Conservation (phyloP, 2,329 filamentous ascomycete genomes). For the Paecilomyces sp. region DNA sequence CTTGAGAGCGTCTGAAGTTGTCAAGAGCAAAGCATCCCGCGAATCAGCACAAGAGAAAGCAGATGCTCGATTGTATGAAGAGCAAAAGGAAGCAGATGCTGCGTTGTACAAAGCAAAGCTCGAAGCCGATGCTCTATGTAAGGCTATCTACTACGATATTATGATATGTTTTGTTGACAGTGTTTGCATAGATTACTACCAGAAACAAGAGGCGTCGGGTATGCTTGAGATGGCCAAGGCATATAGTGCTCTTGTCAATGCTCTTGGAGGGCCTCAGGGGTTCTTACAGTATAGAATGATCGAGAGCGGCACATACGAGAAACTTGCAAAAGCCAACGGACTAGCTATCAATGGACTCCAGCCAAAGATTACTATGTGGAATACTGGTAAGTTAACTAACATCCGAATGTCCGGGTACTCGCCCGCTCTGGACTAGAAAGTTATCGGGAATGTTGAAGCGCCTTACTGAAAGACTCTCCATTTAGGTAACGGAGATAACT, state of each 20-base stretch:
- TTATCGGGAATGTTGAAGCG: background rate
- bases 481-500: conserved; percentile 34
- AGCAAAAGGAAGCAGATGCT: conserved; percentile 49
- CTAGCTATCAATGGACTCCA: conserved; percentile 67
- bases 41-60: conserved; percentile 39
- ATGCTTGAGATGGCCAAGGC: conserved; percentile 70
- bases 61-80: conserved; percentile 43
- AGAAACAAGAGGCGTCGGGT: conserved; percentile 70
- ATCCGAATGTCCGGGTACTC: background rate
- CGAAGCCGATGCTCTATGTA: conserved; percentile 32
- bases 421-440: background rate
- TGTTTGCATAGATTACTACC: conserved; percentile 31
- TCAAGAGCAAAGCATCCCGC: conserved; percentile 56
- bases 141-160: conserved; percentile 1
- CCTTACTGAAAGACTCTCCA: background rate
- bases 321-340: conserved; percentile 72
- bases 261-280: conserved; percentile 70
- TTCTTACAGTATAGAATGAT: conserved; percentile 84
- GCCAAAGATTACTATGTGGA: conserved; percentile 90
- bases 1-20: conserved; percentile 68
- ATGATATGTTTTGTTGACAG: conserved; percentile 2
- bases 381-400: conserved; percentile 50
- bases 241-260: conserved; percentile 64
- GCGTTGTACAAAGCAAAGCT: conserved; percentile 31
- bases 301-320: conserved; percentile 69